Percentiles rank a stretch among this genome's conserved stretches.
These are phyloP conservation scores for Avena atlantica DNA, from an alignment of 176 grass and related monocot genomes.

Conservation along the genomic window DNA sequence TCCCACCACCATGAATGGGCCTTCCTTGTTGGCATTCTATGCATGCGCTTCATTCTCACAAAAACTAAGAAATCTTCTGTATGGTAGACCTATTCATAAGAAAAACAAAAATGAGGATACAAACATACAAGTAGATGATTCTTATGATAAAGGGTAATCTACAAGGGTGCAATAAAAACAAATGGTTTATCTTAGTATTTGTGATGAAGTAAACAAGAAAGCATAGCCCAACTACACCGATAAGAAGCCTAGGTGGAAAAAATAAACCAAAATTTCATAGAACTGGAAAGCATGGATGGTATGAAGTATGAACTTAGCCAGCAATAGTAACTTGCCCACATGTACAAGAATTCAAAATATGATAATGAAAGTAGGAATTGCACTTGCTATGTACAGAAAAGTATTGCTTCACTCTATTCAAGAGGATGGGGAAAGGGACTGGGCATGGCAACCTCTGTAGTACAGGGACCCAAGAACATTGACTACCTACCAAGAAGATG, in stretches of 20 bases:
- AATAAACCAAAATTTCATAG: constrained; percentile 35
- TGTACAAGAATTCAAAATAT: neutral
- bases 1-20: constrained; percentile 98
- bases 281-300: constrained; percentile 16
- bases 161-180: constrained; percentile 1
- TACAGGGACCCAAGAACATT: constrained; percentile 42
- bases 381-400: constrained; percentile 6
- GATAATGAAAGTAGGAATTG: neutral
- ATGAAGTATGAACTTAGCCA: constrained; percentile 10
- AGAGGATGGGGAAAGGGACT: constrained; percentile 25
- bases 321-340: neutral
- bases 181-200: constrained; percentile 1
- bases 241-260: neutral
- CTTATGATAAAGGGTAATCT: neutral
- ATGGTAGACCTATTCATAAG: constrained; percentile 37
- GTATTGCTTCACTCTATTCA: constrained; percentile 32
- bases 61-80: constrained; percentile 8
- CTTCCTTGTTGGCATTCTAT: constrained; percentile 73
- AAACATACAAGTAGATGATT: neutral
- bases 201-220: constrained; percentile 25
- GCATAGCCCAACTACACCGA: neutral
- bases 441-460: constrained; percentile 17
- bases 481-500: constrained; percentile 39
- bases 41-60: constrained; percentile 74
- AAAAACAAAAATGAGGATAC: constrained; percentile 38